A percentile compares a stretch with the other conserved stretches of the same genome.
phyloP scores from a whole-genome alignment of 1,139 yeast genomes.

The Yamadazyma diospyri region DNA sequence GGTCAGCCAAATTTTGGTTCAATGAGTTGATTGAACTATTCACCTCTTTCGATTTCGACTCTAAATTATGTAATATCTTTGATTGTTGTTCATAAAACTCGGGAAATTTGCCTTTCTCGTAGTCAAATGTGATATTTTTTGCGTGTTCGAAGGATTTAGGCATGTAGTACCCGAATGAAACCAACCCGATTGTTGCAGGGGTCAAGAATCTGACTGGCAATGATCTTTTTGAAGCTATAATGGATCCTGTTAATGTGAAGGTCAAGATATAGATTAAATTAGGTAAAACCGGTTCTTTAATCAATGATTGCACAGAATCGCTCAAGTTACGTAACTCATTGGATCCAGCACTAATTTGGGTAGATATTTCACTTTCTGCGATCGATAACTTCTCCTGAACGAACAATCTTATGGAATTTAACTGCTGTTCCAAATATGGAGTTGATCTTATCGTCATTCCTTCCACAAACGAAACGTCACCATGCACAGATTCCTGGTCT shows the following conservation, averaged over 20 bases:
- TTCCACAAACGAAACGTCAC: conserved; percentile 39
- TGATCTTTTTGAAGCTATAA: conserved; percentile 44
- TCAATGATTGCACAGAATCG: conserved; percentile 20
- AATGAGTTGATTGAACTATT: conserved; percentile 12
- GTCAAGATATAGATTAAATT: conserved; percentile 52
- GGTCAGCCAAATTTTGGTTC: conserved; percentile 17
- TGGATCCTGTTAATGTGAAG: conserved; percentile 53
- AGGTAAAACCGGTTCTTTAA: conserved; percentile 52
- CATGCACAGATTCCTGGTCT: conserved; percentile 38
- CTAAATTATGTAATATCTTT: conserved; percentile 14
- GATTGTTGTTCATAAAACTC: conserved; percentile 32
- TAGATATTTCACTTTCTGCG: conserved; percentile 40
- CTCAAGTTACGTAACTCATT: conserved; percentile 36
- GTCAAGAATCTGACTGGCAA: conserved; percentile 48
- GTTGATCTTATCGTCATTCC: conserved; percentile 54
- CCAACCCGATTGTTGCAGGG: conserved; percentile 49
- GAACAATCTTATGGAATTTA: conserved; percentile 35
- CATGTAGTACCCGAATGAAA: conserved; percentile 35
- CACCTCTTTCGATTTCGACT: conserved; percentile 14
- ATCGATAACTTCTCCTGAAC: conserved; percentile 35
- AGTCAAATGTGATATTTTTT: conserved; percentile 45
- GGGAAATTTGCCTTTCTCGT: conserved; percentile 49
- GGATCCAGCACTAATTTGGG: conserved; percentile 40
- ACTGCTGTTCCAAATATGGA: conserved; percentile 41
- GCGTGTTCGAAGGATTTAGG: conserved; percentile 27